Conservation (phyloP, 805 yeast species). For the Yarrowia yakushimensis region DNA sequence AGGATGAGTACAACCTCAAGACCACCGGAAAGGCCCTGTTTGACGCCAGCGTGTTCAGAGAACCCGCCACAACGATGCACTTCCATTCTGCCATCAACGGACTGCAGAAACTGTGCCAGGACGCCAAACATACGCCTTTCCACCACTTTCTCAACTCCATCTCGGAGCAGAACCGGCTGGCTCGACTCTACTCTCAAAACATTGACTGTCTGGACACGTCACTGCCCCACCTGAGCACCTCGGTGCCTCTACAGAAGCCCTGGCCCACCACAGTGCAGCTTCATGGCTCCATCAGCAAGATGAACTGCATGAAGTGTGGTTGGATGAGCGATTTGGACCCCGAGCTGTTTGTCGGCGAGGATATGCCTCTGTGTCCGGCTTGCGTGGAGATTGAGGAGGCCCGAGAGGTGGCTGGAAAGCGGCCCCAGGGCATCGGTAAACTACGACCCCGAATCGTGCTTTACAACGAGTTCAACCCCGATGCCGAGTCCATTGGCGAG, state of each 20-base stretch:
- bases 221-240: conserved; percentile 48
- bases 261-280: conserved; percentile 68
- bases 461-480: conserved; percentile 78
- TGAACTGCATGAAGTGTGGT: conserved; percentile 76
- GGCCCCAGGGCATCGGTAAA: conserved; percentile 58
- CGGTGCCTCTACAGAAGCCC: conserved; percentile 48
- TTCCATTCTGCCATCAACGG: conserved; percentile 74
- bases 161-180: conserved; percentile 59
- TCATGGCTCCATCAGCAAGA: conserved; percentile 73
- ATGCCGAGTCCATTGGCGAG: conserved; percentile 80
- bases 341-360: conserved; percentile 44
- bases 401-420: conserved; percentile 59
- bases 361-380: conserved; percentile 58
- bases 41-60: conserved; percentile 73
- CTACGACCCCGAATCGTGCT: conserved; percentile 64
- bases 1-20: conserved; percentile 39
- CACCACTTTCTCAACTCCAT: conserved; percentile 61
- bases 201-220: conserved; percentile 75
- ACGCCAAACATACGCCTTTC: conserved; percentile 68
- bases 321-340: conserved; percentile 54
- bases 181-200: conserved; percentile 81
- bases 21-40: conserved; percentile 66
- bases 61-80: conserved; percentile 53
- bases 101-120: conserved; percentile 51
- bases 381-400: conserved; percentile 58